A percentile compares a stretch with the other conserved stretches of the same genome.
Evolutionary conservation across 176 grass and related monocot genomes (phyloP).

Genomic region (Ampelocalamus luodianensis): DNA sequence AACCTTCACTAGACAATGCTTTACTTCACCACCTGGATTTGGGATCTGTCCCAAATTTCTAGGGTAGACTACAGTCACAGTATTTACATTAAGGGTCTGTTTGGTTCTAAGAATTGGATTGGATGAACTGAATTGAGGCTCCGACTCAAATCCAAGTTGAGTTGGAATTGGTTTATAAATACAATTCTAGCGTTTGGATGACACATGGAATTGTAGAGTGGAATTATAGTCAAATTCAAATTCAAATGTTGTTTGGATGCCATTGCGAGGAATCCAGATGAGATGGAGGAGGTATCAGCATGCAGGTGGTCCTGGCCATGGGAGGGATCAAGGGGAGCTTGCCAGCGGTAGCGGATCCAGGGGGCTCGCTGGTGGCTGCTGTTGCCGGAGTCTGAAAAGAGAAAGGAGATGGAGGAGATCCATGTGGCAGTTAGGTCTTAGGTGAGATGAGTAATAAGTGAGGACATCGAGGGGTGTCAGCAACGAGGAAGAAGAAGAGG

Average conservation of each 20-base stretch:
- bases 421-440: no score
- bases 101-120: no score
- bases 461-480: no score
- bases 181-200: background rate
- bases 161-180: background rate
- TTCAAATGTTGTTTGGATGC: background rate
- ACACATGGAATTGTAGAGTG: background rate
- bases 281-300: background rate
- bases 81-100: background rate
- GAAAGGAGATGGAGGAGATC: no score
- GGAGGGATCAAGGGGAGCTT: background rate
- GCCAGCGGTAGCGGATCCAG: no score
- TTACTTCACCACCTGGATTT: constrained; percentile 1
- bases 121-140: background rate
- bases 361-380: no score
- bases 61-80: background rate
- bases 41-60: background rate
- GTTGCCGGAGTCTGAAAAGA: no score
- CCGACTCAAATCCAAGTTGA: background rate
- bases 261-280: background rate
- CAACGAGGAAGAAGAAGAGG: no score
- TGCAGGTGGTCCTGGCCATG: background rate
- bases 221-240: background rate
- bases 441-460: no score
- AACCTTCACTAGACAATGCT: constrained; percentile 10